phyloP scores from a whole-genome alignment of 495 filamentous ascomycete genomes.

The Cenococcum geophilum region DNA sequence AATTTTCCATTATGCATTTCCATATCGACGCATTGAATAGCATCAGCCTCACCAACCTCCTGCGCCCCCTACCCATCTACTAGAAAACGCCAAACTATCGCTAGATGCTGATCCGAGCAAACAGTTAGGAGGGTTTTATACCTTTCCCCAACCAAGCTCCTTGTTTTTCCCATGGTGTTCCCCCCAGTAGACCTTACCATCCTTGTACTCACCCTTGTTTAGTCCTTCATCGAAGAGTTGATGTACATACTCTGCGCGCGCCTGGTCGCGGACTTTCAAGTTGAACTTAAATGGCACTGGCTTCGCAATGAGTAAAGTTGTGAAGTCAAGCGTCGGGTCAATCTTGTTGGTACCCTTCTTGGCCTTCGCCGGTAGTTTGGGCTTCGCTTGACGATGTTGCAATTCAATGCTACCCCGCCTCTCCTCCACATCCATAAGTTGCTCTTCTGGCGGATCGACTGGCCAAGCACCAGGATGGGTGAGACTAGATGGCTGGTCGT shows the following conservation, averaged over 20 bases:
- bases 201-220: conserved; percentile 28
- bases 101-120: neutral
- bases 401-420: conserved; percentile 35
- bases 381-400: conserved; percentile 37
- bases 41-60: too few species aligned
- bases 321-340: conserved; percentile 35
- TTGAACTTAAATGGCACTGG: conserved; percentile 35
- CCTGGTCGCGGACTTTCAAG: conserved; percentile 22
- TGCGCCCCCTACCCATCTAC: too few species aligned
- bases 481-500: conserved; percentile 7
- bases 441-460: neutral
- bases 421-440: conserved; percentile 11
- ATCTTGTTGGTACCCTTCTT: conserved; percentile 7
- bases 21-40: too few species aligned
- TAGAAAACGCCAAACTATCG: neutral
- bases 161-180: conserved; percentile 23
- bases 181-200: conserved; percentile 29
- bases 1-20: too few species aligned
- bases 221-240: conserved; percentile 22
- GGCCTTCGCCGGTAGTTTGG: neutral
- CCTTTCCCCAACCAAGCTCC: conserved; percentile 34
- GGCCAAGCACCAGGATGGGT: conserved; percentile 22
- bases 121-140: conserved; percentile 14
- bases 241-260: conserved; percentile 25
- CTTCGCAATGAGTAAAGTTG: conserved; percentile 36